phyloP scores from a whole-genome alignment of 2,329 filamentous ascomycete genomes.

The Aspergillus japonicus region DNA sequence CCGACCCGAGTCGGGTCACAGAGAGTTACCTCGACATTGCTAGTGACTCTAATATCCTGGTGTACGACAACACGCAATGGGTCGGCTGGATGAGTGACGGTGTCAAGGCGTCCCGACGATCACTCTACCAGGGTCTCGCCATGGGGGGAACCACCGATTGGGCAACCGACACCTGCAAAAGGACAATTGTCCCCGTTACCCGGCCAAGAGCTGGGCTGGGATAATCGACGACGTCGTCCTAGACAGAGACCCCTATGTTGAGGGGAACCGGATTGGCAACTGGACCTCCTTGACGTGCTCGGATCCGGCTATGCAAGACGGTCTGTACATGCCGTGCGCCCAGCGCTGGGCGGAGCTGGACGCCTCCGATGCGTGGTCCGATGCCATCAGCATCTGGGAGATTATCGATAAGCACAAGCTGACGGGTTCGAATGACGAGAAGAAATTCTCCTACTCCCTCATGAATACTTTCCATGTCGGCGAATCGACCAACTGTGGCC shows the following conservation, averaged over 20 bases:
- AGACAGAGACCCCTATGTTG: not conserved
- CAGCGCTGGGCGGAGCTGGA: constrained; percentile 8
- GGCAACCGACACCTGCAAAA: constrained; percentile 33
- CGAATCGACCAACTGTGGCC: not conserved
- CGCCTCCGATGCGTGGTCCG: constrained; percentile 6
- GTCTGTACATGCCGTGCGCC: constrained; percentile 3
- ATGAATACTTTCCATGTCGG: constrained; percentile 1
- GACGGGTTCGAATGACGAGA: not conserved
- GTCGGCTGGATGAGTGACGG: constrained; percentile 8
- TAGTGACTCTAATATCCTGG: constrained; percentile 3
- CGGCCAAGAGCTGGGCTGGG: constrained; percentile 4
- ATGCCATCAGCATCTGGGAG: not conserved
- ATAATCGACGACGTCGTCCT: constrained; percentile 5
- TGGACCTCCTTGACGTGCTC: constrained; percentile 7
- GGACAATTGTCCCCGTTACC: not conserved
- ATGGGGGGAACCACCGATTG: constrained; percentile 35
- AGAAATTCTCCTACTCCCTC: not conserved
- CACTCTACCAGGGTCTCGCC: constrained; percentile 21
- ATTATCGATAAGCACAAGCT: not conserved
- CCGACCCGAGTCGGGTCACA: not conserved
- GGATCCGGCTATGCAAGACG: constrained; percentile 8
- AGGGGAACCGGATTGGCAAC: constrained; percentile 6
- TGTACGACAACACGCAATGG: constrained; percentile 8
- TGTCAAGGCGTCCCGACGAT: not conserved
- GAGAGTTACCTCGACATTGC: not conserved